Evolutionary conservation across 129 eudicot genomes (phyloP).

Genomic region (Centaurea solstitialis): DNA sequence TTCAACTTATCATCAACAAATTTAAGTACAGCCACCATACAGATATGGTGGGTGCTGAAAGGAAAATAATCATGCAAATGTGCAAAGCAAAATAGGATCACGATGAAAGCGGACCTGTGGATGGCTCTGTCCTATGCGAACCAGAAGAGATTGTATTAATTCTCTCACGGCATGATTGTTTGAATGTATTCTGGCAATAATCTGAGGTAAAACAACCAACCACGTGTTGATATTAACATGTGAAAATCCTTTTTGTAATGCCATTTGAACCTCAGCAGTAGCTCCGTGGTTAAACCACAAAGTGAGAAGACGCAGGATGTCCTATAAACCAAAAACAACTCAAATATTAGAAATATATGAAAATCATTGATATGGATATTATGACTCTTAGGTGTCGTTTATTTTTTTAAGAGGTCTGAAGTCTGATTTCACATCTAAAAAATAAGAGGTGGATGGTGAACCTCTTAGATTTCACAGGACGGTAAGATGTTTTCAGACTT

Average conservation of each 20-base stretch:
- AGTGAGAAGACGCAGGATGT: constrained; percentile 97
- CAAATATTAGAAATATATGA: neutral
- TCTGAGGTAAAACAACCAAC: constrained; percentile 98
- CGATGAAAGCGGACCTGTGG: constrained; percentile 75
- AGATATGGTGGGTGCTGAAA: neutral
- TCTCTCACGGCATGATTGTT: constrained; percentile 93
- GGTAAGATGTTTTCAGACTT: too few relatives aligned
- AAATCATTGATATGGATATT: neutral
- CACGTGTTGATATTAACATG: constrained; percentile 97
- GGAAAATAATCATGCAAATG: neutral
- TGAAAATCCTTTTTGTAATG: constrained; percentile 78
- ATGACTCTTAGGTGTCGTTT: neutral
- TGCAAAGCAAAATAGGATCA: neutral
- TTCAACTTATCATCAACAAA: neutral
- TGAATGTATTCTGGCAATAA: constrained; percentile 97
- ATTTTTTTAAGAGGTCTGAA: too few relatives aligned
- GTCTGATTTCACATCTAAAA: too few relatives aligned
- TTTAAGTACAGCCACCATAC: neutral
- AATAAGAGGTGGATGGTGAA: too few relatives aligned
- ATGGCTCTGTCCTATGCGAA: constrained; percentile 89
- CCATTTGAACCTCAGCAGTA: constrained; percentile 86
- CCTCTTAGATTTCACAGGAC: too few relatives aligned
- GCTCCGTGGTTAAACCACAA: constrained; percentile 99
- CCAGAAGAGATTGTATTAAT: constrained; percentile 83
- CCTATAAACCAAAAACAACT: constrained; percentile 48